Evolutionary conservation across 73 alveolate genomes (phyloP).

Genomic region (Effrenium voratum): DNA sequence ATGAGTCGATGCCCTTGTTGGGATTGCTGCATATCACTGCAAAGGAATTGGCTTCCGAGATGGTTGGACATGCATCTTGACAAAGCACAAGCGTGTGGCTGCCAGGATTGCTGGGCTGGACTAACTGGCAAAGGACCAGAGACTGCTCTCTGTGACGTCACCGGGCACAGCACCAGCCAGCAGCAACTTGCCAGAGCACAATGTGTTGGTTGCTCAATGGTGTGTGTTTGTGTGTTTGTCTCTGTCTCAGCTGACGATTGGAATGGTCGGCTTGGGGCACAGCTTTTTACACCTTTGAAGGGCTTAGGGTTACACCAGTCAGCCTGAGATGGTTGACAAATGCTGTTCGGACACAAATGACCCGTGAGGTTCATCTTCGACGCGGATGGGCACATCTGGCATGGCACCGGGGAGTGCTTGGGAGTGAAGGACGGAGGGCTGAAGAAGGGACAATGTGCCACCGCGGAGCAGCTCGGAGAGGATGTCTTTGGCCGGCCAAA

Average conservation of each 20-base stretch:
- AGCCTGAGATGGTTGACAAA: background rate
- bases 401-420: constrained; percentile 76
- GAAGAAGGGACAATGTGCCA: constrained; percentile 62
- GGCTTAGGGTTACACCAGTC: background rate
- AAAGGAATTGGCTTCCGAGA: too few species aligned
- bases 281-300: background rate
- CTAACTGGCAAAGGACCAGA: constrained; percentile 47
- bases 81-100: too few species aligned
- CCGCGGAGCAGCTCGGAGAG: constrained; percentile 36
- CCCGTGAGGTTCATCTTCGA: constrained; percentile 52
- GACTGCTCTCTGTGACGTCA: constrained; percentile 62
- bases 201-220: background rate
- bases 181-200: background rate
- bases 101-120: constrained; percentile 89
- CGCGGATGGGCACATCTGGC: constrained; percentile 78
- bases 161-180: constrained; percentile 60
- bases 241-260: background rate
- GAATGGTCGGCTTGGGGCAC: background rate
- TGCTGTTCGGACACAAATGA: background rate
- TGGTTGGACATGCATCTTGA: too few species aligned
- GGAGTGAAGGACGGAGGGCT: constrained; percentile 34
- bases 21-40: too few species aligned
- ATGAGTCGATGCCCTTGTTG: too few species aligned
- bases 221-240: background rate
- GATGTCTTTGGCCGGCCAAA: background rate